A percentile compares a stretch with the other conserved stretches of the same genome.
Conservation (phyloP, 2,329 filamentous ascomycete species). For the Plectosphaerella sp. region DNA sequence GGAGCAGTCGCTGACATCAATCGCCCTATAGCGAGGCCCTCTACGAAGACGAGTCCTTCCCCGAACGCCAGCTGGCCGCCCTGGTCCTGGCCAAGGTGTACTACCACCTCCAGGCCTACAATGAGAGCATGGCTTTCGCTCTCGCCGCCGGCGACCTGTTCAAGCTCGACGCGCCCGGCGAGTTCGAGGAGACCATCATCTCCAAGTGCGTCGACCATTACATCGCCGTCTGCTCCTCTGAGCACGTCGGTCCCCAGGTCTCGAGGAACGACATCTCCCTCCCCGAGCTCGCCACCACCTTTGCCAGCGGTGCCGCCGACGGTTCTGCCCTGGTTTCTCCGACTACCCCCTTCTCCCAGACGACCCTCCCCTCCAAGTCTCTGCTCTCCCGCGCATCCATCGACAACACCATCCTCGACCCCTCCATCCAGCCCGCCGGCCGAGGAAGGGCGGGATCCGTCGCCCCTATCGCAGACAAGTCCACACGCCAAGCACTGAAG, state of each 20-base stretch:
- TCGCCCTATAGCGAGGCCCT: slow-evolving; percentile 71
- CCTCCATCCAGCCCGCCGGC: slow-evolving; percentile 51
- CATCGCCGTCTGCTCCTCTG: slow-evolving; percentile 66
- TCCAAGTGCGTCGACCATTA: slow-evolving; percentile 98
- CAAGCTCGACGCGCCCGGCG: slow-evolving; percentile 82
- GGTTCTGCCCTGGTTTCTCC: slow-evolving; percentile 74
- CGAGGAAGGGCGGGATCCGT: slow-evolving; percentile 54
- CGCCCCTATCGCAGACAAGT: slow-evolving; percentile 61
- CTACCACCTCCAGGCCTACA: slow-evolving; percentile 97
- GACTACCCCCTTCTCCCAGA: slow-evolving; percentile 93
- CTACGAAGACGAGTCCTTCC: slow-evolving; percentile 94
- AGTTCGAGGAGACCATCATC: slow-evolving; percentile 99
- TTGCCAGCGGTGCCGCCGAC: slow-evolving; percentile 63
- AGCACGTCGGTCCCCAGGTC: slow-evolving; percentile 41
- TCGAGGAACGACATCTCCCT: slow-evolving; percentile 41
- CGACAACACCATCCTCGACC: slow-evolving; percentile 59
- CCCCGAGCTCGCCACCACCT: slow-evolving; percentile 75
- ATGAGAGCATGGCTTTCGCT: slow-evolving; percentile 98
- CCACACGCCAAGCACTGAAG: slow-evolving; percentile 76
- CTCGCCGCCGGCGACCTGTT: slow-evolving; percentile 92
- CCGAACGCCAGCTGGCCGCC: slow-evolving; percentile 88
- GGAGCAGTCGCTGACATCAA: slow-evolving; percentile 7
- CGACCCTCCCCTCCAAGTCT: slow-evolving; percentile 87
- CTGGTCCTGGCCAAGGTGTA: slow-evolving; percentile 97
- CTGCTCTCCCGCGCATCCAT: slow-evolving; percentile 79